Percentiles rank a stretch among this genome's conserved stretches.
These are phyloP conservation scores for Lepraria neglecta DNA, from an alignment of 495 filamentous ascomycete species.

Conservation along the genomic window DNA sequence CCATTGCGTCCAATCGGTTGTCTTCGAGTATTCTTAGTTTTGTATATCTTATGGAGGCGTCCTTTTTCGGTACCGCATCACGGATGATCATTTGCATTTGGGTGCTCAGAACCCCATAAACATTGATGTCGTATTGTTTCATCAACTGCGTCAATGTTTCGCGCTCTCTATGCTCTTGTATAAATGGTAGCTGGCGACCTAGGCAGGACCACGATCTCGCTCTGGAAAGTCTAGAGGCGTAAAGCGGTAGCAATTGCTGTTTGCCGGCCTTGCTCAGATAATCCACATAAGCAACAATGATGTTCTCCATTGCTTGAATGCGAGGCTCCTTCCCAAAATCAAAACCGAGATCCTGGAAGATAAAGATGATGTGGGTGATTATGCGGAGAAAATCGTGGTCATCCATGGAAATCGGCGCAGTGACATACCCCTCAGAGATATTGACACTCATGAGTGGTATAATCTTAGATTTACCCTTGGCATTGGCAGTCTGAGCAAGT, in stretches of 20 bases:
- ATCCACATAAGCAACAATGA: slow-evolving; percentile 70
- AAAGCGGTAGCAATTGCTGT: slow-evolving; percentile 72
- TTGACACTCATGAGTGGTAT: slow-evolving; percentile 35
- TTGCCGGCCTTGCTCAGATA: slow-evolving; percentile 63
- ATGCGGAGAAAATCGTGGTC: slow-evolving; percentile 56
- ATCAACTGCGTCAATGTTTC: slow-evolving; percentile 46
- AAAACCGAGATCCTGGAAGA: slow-evolving; percentile 39
- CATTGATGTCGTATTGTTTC: slow-evolving; percentile 46
- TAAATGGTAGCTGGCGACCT: slow-evolving; percentile 52
- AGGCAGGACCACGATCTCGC: slow-evolving; percentile 41
- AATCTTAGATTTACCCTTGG: slow-evolving; percentile 41
- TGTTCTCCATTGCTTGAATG: slow-evolving; percentile 47
- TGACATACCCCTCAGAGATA: slow-evolving; percentile 26
- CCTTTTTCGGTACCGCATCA: slow-evolving; percentile 32
- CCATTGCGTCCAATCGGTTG: slow-evolving; percentile 11
- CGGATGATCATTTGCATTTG: slow-evolving; percentile 52
- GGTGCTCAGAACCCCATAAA: slow-evolving; percentile 45
- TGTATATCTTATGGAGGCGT: slow-evolving; percentile 30
- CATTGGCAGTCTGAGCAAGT: slow-evolving; percentile 49
- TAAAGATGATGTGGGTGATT: slow-evolving; percentile 53
- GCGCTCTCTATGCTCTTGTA: slow-evolving; percentile 52
- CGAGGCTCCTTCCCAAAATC: slow-evolving; percentile 32
- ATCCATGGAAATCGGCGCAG: slow-evolving; percentile 39
- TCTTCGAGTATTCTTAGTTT: slow-evolving; percentile 46
- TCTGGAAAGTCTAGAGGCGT: slow-evolving; percentile 66